phyloP scores from a whole-genome alignment of 1,139 yeast species.

The Geotrichum histeridarum region DNA sequence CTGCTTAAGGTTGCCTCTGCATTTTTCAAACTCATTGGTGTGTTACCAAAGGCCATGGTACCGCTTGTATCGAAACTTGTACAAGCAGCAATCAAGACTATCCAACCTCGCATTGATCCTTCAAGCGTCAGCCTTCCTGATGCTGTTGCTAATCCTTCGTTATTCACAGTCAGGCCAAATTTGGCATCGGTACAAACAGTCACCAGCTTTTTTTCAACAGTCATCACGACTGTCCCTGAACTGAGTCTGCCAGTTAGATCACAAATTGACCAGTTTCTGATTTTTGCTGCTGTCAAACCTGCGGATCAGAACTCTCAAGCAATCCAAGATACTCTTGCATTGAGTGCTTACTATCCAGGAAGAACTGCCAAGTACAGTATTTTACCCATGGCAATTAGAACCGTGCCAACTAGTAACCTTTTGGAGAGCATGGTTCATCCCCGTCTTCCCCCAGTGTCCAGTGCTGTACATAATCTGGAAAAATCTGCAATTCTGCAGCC shows the following conservation, averaged over 20 bases:
- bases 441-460: conserved; percentile 56
- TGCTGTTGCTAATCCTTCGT: conserved; percentile 60
- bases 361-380: conserved; percentile 53
- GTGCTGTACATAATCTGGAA: conserved; percentile 13
- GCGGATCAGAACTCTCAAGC: conserved; percentile 17
- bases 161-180: conserved; percentile 48
- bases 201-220: conserved; percentile 46
- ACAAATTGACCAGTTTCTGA: conserved; percentile 53
- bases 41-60: conserved; percentile 21
- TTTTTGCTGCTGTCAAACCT: conserved; percentile 43
- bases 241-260: conserved; percentile 62
- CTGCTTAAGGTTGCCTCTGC: conserved; percentile 22
- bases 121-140: conserved; percentile 53
- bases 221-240: conserved; percentile 46
- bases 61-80: conserved; percentile 22
- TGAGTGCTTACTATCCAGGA: conserved; percentile 60
- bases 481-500: conserved; percentile 6
- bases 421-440: conserved; percentile 64
- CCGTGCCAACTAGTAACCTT: conserved; percentile 41
- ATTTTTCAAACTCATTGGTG: conserved; percentile 20
- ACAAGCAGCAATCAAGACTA: conserved; percentile 24
- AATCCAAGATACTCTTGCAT: conserved; percentile 9
- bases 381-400: conserved; percentile 61
- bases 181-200: conserved; percentile 39
- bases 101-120: conserved; percentile 41